These are phyloP conservation scores for Hysterangium stoloniferum DNA, from an alignment of 768 basidiomycete genomes.

Conservation along the genomic window DNA sequence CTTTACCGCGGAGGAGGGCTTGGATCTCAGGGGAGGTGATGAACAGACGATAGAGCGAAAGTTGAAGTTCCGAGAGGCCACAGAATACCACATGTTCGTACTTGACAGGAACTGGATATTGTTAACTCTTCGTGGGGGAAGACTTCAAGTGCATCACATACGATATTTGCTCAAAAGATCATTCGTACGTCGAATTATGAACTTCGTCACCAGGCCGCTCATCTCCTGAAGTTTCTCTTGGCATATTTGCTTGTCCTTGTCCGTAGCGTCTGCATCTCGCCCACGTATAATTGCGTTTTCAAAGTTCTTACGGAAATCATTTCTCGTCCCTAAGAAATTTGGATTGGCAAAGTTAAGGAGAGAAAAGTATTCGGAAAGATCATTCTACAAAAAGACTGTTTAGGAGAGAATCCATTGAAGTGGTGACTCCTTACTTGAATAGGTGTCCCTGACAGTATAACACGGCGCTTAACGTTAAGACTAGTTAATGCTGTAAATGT, in stretches of 20 bases:
- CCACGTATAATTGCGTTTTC: constrained; percentile 88
- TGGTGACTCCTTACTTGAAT: constrained; percentile 51
- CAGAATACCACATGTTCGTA: constrained; percentile 99
- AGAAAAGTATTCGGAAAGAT: constrained; percentile 91
- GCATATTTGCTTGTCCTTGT: constrained; percentile 65
- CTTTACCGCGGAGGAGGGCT: constrained; percentile 73
- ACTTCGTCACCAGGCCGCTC: constrained; percentile 78
- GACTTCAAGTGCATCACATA: constrained; percentile 32
- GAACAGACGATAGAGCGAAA: constrained; percentile 80
- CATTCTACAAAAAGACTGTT: constrained; percentile 49
- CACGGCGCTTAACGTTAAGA: constrained; percentile 81
- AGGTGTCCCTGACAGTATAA: constrained; percentile 91
- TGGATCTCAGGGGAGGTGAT: constrained; percentile 91
- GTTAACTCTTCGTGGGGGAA: constrained; percentile 9
- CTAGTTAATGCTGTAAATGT: constrained; percentile 80
- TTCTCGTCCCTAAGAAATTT: constrained; percentile 78
- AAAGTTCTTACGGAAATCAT: constrained; percentile 92
- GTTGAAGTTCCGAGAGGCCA: constrained; percentile 72
- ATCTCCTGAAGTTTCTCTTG: constrained; percentile 91
- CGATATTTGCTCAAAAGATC: constrained; percentile 92
- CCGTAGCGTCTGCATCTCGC: constrained; percentile 81
- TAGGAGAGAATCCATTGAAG: constrained; percentile 10
- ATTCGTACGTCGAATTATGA: constrained; percentile 92
- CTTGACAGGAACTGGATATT: constrained; percentile 82
- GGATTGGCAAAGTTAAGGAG: constrained; percentile 91